These are phyloP conservation scores for Botrytis byssoidea DNA, from an alignment of 2,329 filamentous ascomycete species.

Conservation along the genomic window DNA sequence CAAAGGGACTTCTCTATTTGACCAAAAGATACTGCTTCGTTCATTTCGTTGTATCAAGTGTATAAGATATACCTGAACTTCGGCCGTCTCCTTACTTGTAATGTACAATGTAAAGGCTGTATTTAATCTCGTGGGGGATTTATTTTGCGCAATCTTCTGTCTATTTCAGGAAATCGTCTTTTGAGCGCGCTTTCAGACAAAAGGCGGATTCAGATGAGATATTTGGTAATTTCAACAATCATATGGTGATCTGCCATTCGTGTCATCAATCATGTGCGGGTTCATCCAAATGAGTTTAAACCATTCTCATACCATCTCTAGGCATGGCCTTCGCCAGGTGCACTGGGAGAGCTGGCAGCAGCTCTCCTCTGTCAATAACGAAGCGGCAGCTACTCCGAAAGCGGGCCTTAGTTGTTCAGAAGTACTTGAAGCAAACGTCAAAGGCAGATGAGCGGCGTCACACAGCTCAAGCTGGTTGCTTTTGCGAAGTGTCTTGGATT, in stretches of 20 bases:
- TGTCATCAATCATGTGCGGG: conserved; percentile 61
- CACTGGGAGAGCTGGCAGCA: neutral
- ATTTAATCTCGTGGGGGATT: neutral
- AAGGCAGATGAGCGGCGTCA: conserved; percentile 60
- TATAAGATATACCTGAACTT: neutral
- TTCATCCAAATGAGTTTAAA: conserved; percentile 61
- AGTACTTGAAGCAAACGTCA: conserved; percentile 59
- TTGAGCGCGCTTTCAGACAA: conserved; percentile 56
- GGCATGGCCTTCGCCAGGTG: neutral
- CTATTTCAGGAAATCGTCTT: conserved; percentile 58
- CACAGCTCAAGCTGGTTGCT: conserved; percentile 66
- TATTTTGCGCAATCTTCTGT: neutral
- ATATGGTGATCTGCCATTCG: conserved; percentile 55
- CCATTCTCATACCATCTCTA: conserved; percentile 53
- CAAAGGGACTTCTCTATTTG: neutral
- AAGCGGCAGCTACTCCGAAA: conserved; percentile 53
- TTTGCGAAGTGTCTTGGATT: conserved; percentile 61
- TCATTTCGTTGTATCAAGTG: neutral
- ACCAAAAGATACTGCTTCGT: neutral
- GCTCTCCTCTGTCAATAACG: conserved; percentile 36
- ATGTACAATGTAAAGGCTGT: neutral
- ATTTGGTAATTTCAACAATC: conserved; percentile 57
- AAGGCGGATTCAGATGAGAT: conserved; percentile 55
- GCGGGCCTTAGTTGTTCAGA: conserved; percentile 51
- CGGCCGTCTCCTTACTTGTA: neutral